Base-by-base conservation (phyloP, 176 grass and related monocot species). In the Hordeum marinum region DNA sequence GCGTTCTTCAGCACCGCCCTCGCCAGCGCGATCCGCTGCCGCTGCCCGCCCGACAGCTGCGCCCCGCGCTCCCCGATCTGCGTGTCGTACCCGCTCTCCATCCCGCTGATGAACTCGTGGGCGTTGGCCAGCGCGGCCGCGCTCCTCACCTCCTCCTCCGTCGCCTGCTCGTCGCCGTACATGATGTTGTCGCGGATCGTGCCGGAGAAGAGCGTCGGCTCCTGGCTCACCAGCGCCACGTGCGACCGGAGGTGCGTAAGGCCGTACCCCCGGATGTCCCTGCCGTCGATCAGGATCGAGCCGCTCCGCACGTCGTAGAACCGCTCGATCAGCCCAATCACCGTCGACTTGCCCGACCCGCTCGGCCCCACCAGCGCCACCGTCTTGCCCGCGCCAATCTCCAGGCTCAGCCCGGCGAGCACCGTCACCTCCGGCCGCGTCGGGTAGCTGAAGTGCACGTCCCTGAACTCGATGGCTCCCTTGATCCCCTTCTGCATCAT, bases 31-130 rank as follows among this genome's bases (percentile, higher is more conserved):
- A 93, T 50, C 63, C 91, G 83, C 82, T 90, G 91, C 79, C 86
- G 66, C 82, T 93, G 88, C 23, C 91, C 91, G 65, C 85, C 91
- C 0, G 91, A 93, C 12, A 93, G 82, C 78, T 90, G 91, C 21
- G 83, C 63, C 4, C 91, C 88, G 27, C 91, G 77, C 66, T 90
- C 82, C 11, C 91, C 91, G 40, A 89, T 72, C 41, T 77, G 69
- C 1, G 91, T 87, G 7, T 86, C 85, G n/a, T 93, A 93, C 31
- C 91, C 91, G 26, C 86, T 31, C 26, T 88, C 80, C 78, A 93
- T 90, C 2, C 27, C 77, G 88, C 91, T 89, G 81, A 93, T 87
- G 72, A 89, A 90, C 31, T 86, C 83, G 55, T 90, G 79, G 9
- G 88, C 83, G 17, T 86, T 86, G 63, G 88, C 83, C 2, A 90